Conservation (phyloP, 306 rosid species). For the Rosa rugosa region DNA sequence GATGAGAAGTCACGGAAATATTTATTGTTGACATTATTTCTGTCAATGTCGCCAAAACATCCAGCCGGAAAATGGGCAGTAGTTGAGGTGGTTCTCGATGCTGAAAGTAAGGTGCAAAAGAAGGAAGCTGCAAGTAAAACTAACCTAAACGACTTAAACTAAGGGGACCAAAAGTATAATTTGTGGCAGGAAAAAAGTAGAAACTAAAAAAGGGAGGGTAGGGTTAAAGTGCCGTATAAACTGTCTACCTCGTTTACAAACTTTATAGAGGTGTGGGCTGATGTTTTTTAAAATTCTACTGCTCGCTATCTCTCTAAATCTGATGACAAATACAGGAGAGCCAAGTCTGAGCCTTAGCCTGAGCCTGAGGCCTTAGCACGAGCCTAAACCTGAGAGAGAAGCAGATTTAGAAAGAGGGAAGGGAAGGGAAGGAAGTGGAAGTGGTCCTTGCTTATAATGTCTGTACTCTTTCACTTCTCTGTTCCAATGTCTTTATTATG, state of each 20-base stretch:
- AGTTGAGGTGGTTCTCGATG: not conserved
- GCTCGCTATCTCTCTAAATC: constrained; percentile 26
- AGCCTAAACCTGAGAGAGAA: not conserved
- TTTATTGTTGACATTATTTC: not conserved
- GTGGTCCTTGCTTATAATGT: not conserved
- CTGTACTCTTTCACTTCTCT: not conserved
- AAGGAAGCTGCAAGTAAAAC: not conserved
- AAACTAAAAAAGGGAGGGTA: not conserved
- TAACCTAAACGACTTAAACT: not conserved
- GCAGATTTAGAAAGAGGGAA: not conserved
- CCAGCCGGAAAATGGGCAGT: not conserved
- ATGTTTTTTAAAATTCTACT: constrained; percentile 58
- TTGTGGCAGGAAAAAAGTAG: not conserved
- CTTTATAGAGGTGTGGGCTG: constrained; percentile 64
- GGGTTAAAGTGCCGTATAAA: constrained; percentile 29
- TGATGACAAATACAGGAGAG: not conserved
- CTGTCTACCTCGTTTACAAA: constrained; percentile 61
- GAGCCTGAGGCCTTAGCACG: not conserved
- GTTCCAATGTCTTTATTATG: constrained; percentile 33
- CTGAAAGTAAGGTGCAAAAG: not conserved
- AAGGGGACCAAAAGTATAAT: not conserved
- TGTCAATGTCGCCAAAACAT: not conserved
- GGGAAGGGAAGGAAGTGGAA: not conserved
- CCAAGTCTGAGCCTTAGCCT: not conserved
- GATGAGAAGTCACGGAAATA: not conserved